These are phyloP conservation scores for Ceratocystis eucalypticola DNA, from an alignment of 2,329 filamentous ascomycete species.

Conservation along the genomic window DNA sequence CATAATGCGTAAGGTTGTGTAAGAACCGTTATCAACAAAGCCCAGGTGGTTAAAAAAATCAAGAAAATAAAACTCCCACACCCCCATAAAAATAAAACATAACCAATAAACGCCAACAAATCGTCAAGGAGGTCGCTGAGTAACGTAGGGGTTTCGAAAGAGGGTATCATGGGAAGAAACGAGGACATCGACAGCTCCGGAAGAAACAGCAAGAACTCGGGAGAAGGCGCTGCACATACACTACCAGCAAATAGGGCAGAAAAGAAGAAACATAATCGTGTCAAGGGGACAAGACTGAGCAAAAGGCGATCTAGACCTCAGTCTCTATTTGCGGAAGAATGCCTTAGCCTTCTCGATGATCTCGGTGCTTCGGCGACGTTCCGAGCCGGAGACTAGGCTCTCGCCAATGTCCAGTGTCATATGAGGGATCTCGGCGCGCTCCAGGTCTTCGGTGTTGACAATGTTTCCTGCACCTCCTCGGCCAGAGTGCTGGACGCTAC, in stretches of 20 bases:
- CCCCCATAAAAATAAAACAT: not conserved
- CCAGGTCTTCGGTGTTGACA: slow-evolving; percentile 31
- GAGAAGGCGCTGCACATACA: not conserved
- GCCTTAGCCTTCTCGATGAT: slow-evolving; percentile 14
- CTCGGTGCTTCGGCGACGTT: slow-evolving; percentile 29
- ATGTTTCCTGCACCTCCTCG: slow-evolving; percentile 66
- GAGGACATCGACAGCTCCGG: slow-evolving; percentile 8
- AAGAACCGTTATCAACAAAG: not conserved
- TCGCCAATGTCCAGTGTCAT: slow-evolving; percentile 20
- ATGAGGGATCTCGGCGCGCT: slow-evolving; percentile 26
- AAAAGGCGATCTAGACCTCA: not conserved
- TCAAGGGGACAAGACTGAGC: not conserved
- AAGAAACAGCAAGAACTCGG: slow-evolving; percentile 3
- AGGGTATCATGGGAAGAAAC: slow-evolving; percentile 7
- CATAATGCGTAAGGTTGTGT: not conserved
- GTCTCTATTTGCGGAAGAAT: slow-evolving; percentile 17
- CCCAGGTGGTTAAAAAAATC: not conserved
- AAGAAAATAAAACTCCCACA: not conserved
- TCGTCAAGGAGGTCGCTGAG: not conserved
- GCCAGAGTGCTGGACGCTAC: slow-evolving; percentile 48
- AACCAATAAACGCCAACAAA: too few relatives aligned
- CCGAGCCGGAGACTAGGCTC: slow-evolving; percentile 21
- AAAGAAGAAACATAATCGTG: slow-evolving; percentile 1
- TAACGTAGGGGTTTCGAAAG: not conserved
- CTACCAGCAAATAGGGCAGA: not conserved